Evolutionary conservation across 1,284 basidiomycete species (phyloP).

Genomic region (Rhodotorula sp.): DNA sequence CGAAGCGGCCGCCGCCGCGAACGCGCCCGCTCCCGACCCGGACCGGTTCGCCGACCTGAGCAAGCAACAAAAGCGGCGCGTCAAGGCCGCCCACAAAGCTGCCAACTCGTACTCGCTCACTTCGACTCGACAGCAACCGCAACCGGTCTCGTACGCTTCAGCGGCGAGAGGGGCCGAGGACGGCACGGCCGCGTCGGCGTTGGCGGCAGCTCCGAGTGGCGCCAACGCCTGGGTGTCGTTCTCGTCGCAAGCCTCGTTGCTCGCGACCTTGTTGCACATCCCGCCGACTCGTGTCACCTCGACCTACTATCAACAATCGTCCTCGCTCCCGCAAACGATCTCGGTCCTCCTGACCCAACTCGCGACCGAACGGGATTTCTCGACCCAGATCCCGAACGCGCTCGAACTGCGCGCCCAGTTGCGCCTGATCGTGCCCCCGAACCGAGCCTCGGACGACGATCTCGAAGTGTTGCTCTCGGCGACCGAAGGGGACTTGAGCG

Average conservation of each 20-base stretch:
- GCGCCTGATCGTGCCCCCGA: slow-evolving; percentile 10
- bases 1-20: slow-evolving; percentile 4
- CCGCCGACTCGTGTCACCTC: slow-evolving; percentile 23
- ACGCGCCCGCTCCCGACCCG: slow-evolving; percentile 9
- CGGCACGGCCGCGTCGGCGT: not conserved
- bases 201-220: not conserved
- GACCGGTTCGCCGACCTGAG: slow-evolving; percentile 5
- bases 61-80: slow-evolving; percentile 16
- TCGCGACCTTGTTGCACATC: slow-evolving; percentile 30
- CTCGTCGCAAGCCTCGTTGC: slow-evolving; percentile 26
- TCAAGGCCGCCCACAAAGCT: slow-evolving; percentile 27
- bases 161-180: not conserved
- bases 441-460: slow-evolving; percentile 5
- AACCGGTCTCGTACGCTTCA: slow-evolving; percentile 1
- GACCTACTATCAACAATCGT: slow-evolving; percentile 21
- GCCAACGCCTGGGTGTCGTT: slow-evolving; percentile 33
- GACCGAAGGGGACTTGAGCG: slow-evolving; percentile 31
- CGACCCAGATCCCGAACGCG: slow-evolving; percentile 5
- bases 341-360: slow-evolving; percentile 25
- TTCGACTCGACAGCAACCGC: not conserved
- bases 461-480: slow-evolving; percentile 27
- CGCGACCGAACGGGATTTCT: slow-evolving; percentile 26
- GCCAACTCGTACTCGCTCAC: slow-evolving; percentile 27
- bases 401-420: slow-evolving; percentile 10
- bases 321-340: slow-evolving; percentile 27